These are phyloP conservation scores for Termitomyces sp. DNA, from an alignment of 768 basidiomycete genomes.

Conservation along the genomic window DNA sequence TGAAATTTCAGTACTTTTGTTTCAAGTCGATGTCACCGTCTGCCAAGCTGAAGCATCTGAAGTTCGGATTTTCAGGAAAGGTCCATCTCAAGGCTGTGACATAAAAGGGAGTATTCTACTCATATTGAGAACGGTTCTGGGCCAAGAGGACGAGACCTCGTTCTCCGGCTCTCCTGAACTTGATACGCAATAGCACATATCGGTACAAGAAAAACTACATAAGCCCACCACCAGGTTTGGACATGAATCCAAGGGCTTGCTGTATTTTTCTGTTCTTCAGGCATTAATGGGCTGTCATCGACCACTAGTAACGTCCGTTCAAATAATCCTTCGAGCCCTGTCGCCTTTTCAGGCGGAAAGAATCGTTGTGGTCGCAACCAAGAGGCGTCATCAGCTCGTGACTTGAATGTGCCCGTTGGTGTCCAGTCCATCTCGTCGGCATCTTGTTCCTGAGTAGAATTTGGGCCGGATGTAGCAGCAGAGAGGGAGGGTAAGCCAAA, in stretches of 20 bases:
- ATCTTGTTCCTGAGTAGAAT: constrained; percentile 29
- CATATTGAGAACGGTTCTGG: constrained; percentile 5
- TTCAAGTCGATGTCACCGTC: background rate
- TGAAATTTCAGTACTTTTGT: background rate
- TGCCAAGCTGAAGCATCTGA: background rate
- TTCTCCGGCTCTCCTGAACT: constrained; percentile 16
- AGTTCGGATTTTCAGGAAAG: background rate
- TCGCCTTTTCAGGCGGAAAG: constrained; percentile 75
- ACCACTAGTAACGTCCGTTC: constrained; percentile 52
- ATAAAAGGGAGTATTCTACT: background rate
- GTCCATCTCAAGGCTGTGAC: background rate
- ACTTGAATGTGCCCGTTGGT: constrained; percentile 42
- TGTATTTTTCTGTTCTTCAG: background rate
- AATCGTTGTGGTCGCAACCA: constrained; percentile 72
- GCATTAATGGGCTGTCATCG: constrained; percentile 34
- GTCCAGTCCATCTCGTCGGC: constrained; percentile 59
- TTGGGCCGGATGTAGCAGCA: constrained; percentile 19
- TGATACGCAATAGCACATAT: constrained; percentile 23
- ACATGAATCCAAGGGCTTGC: constrained; percentile 13
- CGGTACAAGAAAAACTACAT: constrained; percentile 26
- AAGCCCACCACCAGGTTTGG: constrained; percentile 35
- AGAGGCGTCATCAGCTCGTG: constrained; percentile 30
- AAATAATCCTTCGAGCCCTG: constrained; percentile 70
- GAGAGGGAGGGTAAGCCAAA: constrained; percentile 70
- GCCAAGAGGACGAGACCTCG: background rate